A percentile compares a stretch with the other conserved stretches of the same genome.
phyloP scores from a whole-genome alignment of 73 alveolate genomes.

The Stentor coeruleus region DNA sequence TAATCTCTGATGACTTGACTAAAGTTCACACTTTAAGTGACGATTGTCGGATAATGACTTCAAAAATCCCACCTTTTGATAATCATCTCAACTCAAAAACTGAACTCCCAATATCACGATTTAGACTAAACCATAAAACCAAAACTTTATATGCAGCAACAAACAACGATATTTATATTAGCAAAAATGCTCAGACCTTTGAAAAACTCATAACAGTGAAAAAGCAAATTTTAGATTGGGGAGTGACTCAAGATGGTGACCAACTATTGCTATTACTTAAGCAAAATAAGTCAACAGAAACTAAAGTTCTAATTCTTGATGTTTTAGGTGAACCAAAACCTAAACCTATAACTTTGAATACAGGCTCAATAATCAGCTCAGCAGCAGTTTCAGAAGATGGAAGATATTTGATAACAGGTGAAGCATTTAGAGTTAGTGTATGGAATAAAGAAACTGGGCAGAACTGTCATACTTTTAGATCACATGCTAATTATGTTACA shows the following conservation, averaged over 20 bases:
- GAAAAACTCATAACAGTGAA: neutral
- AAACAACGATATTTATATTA: no score
- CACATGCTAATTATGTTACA: neutral
- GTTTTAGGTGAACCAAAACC: neutral
- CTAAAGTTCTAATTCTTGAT: neutral
- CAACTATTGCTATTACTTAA: neutral
- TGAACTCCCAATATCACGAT: neutral
- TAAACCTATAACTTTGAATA: neutral
- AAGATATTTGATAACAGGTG: conserved; percentile 10
- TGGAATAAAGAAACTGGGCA: neutral
- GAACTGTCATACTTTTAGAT: neutral
- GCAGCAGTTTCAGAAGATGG: neutral
- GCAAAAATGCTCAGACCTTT: neutral
- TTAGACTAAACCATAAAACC: neutral
- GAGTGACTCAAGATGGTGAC: neutral
- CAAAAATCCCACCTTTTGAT: neutral
- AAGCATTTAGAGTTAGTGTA: conserved; percentile 6
- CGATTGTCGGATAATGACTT: neutral
- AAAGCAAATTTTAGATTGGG: neutral
- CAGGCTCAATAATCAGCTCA: neutral
- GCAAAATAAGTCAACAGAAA: neutral
- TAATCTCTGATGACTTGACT: neutral
- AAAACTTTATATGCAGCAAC: neutral
- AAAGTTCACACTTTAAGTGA: neutral
- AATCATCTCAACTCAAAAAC: neutral